Evolutionary conservation across 176 grass and related monocot genomes (phyloP), one percentile per base, ranked within the genome.

Genomic region (Triticum turgidum): DNA sequence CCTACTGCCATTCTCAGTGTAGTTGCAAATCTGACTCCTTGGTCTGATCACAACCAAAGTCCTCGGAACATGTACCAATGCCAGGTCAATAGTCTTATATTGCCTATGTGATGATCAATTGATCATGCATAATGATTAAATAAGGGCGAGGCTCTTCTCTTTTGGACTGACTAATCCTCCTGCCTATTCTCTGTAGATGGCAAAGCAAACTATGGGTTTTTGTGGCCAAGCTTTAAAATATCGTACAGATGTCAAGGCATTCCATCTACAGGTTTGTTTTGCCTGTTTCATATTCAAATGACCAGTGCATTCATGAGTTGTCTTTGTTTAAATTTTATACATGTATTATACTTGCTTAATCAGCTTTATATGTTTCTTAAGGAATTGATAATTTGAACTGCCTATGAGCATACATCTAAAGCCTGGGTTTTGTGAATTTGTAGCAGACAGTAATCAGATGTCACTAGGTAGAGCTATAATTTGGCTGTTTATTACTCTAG

Each of bases 51-150:
- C 81, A 98, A 98, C 87, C 96, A 98, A 79, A 95, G 93, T 86
- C 96, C 96, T 49, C 91, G 96, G 56, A 98, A 98, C 82, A 98
- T 98, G 96, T 98, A 98, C 83, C 96, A 98, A 83, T 98, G 93
- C 74, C 96, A 98, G 96, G 96, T 98, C 67, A 66, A 12, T 77
- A 45, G 25, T 79, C 64, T 63, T 25, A 80, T 89, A 35, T 88
- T 81, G 33, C n/a, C 41, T 65, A 75, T 81, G 49, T 73, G 65
- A 61, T 73, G 21, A 65, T 73, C 58, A 65, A 44, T 61, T 83
- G 41, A 41, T 84, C 71, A 77, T 72, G 67, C 77, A 56, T 82
- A 30, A 65, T 77, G 54, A 78, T 69, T 69, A 69, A 70, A 38
- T 4, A 30, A 59, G 45, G 7, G 21, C 59, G 18, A 51, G 20